Base-by-base conservation (phyloP, 176 grass and related monocot genomes). In the Ensete ventricosum region DNA sequence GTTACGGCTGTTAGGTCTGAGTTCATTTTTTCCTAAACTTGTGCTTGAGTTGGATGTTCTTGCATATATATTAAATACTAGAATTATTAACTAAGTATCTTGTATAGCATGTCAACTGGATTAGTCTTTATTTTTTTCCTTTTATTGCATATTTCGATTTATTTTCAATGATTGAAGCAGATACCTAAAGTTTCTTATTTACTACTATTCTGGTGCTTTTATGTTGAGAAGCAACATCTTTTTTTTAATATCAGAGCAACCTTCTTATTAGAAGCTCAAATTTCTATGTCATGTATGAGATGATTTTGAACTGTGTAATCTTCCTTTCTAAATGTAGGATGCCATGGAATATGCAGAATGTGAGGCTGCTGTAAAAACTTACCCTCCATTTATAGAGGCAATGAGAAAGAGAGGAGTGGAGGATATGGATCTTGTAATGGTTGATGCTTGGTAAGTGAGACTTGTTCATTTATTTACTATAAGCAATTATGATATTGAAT, bases 341-440 rank as follows among this genome's bases (percentile, higher is more conserved):
- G 96, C 96, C 55, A 86, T 86, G 83, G 96, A 99, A 76, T 99
- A 99, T 84, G 96, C 96, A 74, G 96, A 99, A 72, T 99, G 96
- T 73, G 96, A 99, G 89, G 96, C 96, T 73, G 86, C 75, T 52
- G 96, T 99, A 14, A 99, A 99, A 82, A 81, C 75, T 86, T 91
- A 94, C 73, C 91, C 96, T 73, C 86, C 86, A 68, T 99, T 99
- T 67, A 83, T 99, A 76, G 96, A 99, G 88, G 96, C 91, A 76
- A 99, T 99, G 96, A 95, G 89, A 77, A 94, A 83, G 90, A 94
- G 96, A 86, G 96, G 96, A 21, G 89, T 99, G 23, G 96, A 99
- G 55, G 96, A 99, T 70, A 99, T 99, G 96, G 96, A 99, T 63
- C 96, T 99, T 75, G 91, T 99, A 52, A 99, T 99, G 96, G 96